A percentile compares a stretch with the other conserved stretches of the same genome.
Conservation (phyloP, 495 filamentous ascomycete genomes). For the Hyaloscypha hepaticicola region DNA sequence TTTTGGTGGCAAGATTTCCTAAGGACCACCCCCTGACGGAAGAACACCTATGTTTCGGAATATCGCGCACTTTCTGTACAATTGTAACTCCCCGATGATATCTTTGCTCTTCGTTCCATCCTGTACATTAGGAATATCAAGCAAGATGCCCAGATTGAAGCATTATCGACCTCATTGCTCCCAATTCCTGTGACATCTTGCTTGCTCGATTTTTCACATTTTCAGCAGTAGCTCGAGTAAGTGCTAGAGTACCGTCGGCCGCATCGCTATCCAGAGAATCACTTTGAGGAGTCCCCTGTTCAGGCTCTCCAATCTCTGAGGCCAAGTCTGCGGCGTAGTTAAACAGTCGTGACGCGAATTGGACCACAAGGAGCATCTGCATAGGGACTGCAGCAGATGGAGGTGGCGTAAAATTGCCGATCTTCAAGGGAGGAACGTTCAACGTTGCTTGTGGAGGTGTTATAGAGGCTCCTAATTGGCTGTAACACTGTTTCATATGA, state of each 20-base stretch:
- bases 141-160: conserved; percentile 1
- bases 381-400: conserved; percentile 32
- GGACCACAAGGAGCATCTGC: conserved; percentile 35
- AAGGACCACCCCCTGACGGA: no score
- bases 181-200: conserved; percentile 2
- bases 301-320: conserved; percentile 7
- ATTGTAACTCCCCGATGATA: neutral
- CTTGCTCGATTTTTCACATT: conserved; percentile 17
- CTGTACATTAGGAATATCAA: neutral
- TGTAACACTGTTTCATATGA: conserved; percentile 31
- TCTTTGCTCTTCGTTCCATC: neutral
- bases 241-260: neutral
- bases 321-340: conserved; percentile 19
- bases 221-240: conserved; percentile 15
- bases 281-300: neutral
- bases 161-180: neutral
- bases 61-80: neutral
- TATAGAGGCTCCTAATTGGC: conserved; percentile 24
- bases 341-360: conserved; percentile 24
- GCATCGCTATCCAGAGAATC: neutral
- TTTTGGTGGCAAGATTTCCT: no score
- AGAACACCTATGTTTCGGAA: no score
- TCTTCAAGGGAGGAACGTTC: conserved; percentile 31
- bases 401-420: conserved; percentile 37
- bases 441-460: conserved; percentile 24